These are phyloP conservation scores for Rhodotorula kratochvilovae DNA, from an alignment of 768 basidiomycete species.

Conservation along the genomic window DNA sequence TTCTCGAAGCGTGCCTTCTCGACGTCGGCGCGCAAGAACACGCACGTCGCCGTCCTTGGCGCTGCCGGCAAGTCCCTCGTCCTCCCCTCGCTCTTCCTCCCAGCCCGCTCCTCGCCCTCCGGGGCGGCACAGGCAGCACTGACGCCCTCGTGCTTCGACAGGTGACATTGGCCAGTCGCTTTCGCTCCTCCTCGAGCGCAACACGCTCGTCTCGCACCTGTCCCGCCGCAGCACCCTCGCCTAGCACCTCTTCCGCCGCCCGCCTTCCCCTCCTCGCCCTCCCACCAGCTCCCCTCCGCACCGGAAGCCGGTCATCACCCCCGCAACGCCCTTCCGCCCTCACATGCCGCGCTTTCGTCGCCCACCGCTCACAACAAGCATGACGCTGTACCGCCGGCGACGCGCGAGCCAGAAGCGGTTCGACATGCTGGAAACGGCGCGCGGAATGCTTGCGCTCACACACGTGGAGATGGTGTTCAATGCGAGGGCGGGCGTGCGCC, in stretches of 20 bases:
- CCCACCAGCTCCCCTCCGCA: background rate
- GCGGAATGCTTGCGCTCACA: background rate
- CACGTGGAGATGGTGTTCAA: slow-evolving; percentile 3
- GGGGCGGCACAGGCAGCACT: background rate
- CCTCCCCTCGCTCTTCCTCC: too few species aligned
- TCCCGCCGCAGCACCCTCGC: slow-evolving; percentile 4
- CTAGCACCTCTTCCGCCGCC: background rate
- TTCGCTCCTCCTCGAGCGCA: slow-evolving; percentile 61
- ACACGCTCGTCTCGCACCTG: background rate
- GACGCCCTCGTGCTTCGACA: background rate
- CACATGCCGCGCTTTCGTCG: slow-evolving; percentile 76
- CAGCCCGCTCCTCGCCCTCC: too few species aligned
- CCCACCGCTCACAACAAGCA: slow-evolving; percentile 66
- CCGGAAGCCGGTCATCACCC: background rate
- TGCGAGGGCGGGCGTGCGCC: background rate
- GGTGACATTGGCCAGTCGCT: slow-evolving; percentile 82
- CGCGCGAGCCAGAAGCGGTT: slow-evolving; percentile 53
- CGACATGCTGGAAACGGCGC: slow-evolving; percentile 22
- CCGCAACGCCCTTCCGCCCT: slow-evolving; percentile 58
- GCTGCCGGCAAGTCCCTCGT: slow-evolving; percentile 65
- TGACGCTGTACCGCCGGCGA: slow-evolving; percentile 62
- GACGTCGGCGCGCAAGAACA: slow-evolving; percentile 43
- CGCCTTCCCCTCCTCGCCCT: background rate
- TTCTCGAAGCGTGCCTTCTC: slow-evolving; percentile 31
- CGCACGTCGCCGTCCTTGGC: slow-evolving; percentile 93